Evolutionary conservation across 2,329 filamentous ascomycete genomes (phyloP), one percentile per base, ranked within the genome.

Genomic region (Monosporascus sp.): DNA sequence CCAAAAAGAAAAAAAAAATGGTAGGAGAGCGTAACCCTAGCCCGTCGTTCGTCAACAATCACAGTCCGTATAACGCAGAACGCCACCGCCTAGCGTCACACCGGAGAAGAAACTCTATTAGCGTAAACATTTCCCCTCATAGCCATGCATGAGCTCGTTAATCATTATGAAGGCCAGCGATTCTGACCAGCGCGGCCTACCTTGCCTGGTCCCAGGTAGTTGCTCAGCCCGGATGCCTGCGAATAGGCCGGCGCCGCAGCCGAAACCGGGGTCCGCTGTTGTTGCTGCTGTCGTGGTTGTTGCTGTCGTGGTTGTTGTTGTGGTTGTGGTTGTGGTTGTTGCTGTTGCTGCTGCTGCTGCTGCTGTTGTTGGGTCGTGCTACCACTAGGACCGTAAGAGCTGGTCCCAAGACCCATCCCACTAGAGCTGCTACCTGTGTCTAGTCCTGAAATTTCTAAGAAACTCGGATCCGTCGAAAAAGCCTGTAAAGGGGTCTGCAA

Each of bases 401-500:
- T 55, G 5, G 59, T 53, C 19, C 63, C 60, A 2, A 68, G 61
- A 17, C 61, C 59, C 27, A 69, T 52, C 22, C 56, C 61, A 24
- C 55, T 50, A 27, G 65, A 63, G 16, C 45, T 61, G 37, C 51
- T 60, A 22, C 53, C 48, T 1, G 66, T 65, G 55, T 69, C 66
- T 14, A 68, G 55, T 48, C 54, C 51, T 40, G 62, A 60, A 17
- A 69, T 65, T 48, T 69, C 66, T 4, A 69, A 57, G 38, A 69
- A 62, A 53, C 51, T 53, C 5, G 64, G 53, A 37, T 69, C 67
- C n/a, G 43, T 22, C 2, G 64, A 57, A 53, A 67, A 67, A 3
- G 63, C 59, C 7, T 60, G 50, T 24, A 66, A 68, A 2, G 58
- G 46, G 5, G 66, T 62, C 3, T 64, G 51, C 46, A 68, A 60